A percentile compares a stretch with the other conserved stretches of the same genome.
Conservation (phyloP, 129 eudicot species). For the Pulicaria dysenterica region DNA sequence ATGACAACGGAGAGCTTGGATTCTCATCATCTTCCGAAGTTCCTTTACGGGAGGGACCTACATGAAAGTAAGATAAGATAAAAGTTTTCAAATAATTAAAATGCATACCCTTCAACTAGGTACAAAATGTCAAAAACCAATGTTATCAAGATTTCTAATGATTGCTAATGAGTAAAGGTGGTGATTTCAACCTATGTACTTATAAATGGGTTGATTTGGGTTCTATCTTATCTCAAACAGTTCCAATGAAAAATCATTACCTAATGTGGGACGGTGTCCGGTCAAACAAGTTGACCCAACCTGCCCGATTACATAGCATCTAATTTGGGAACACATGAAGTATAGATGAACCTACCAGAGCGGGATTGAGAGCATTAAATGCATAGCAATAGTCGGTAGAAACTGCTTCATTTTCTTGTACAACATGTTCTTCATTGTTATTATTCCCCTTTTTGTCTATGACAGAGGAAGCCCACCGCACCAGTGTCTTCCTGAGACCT, state of each 20-base stretch:
- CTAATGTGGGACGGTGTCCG: background rate
- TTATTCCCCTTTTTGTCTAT: conserved; percentile 61
- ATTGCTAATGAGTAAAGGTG: background rate
- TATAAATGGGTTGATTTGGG: background rate
- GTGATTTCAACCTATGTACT: background rate
- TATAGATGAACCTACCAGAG: conserved; percentile 49
- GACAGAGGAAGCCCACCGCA: conserved; percentile 76
- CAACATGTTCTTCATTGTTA: conserved; percentile 50
- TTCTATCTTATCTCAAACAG: too few species aligned
- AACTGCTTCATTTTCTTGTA: conserved; percentile 79
- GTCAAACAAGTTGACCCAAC: background rate
- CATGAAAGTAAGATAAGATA: conserved; percentile 16
- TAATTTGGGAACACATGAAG: background rate
- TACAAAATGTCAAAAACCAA: too few species aligned
- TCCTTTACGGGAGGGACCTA: conserved; percentile 93
- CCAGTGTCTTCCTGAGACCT: conserved; percentile 93
- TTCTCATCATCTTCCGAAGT: conserved; percentile 84
- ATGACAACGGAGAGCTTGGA: conserved; percentile 97
- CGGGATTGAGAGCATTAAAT: conserved; percentile 80
- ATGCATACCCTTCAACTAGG: too few species aligned
- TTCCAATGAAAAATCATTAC: too few species aligned
- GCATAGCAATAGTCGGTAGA: conserved; percentile 92
- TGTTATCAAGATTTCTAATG: too few species aligned
- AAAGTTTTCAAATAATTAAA: background rate
- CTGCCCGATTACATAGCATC: background rate